Conservation (phyloP, 2,329 filamentous ascomycete species). For the Arthroderma uncinatum region DNA sequence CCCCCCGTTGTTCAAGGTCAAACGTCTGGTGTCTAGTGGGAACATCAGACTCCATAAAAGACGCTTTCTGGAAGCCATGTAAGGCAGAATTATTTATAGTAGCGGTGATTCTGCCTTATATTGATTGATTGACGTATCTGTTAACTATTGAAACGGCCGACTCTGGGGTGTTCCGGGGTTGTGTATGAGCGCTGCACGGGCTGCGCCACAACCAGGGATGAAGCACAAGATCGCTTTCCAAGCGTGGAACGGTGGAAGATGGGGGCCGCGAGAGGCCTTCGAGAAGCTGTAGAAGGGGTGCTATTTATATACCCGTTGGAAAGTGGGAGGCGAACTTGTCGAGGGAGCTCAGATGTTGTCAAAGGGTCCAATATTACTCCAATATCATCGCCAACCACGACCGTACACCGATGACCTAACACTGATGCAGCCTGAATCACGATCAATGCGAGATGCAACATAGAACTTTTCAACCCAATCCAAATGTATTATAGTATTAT, state of each 20-base stretch:
- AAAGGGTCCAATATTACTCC: too few relatives aligned
- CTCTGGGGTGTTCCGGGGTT: not conserved
- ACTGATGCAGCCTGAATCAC: not conserved
- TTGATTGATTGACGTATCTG: not conserved
- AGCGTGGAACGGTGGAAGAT: not conserved
- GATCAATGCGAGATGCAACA: not conserved
- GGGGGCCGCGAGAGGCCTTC: not conserved
- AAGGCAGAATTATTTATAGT: conserved; percentile 1
- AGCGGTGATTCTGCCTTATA: not conserved
- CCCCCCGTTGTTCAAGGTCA: too few relatives aligned
- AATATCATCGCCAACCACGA: too few relatives aligned
- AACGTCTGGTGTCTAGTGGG: too few relatives aligned
- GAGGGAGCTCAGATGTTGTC: too few relatives aligned
- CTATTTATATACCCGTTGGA: not conserved
- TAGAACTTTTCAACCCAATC: not conserved
- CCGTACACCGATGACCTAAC: too few relatives aligned
- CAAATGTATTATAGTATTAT: conserved; percentile 2
- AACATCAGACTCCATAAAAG: not conserved
- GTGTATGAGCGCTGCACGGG: not conserved
- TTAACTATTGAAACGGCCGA: not conserved
- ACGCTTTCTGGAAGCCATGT: not conserved
- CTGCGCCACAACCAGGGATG: not conserved
- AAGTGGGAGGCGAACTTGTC: too few relatives aligned
- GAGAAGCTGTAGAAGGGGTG: not conserved
- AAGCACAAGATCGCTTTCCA: conserved; percentile 1